Base-by-base conservation (phyloP, 192 early-diverging fungal species). In the Phlyctochytrium planicorne region DNA sequence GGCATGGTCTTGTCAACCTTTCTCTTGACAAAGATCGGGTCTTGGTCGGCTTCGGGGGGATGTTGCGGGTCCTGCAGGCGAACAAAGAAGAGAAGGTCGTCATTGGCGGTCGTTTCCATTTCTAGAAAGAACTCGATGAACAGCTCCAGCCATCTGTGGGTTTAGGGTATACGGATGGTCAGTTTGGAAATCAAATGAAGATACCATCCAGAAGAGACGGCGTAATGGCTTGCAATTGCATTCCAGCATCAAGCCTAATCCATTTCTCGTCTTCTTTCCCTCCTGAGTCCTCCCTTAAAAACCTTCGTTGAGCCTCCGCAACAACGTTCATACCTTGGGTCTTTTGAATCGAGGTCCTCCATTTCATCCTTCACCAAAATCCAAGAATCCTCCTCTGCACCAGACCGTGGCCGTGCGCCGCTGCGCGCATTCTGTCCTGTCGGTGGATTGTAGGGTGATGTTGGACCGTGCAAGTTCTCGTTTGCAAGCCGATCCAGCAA, bases 71-170 rank as follows among this genome's bases (percentile, higher is more conserved):
- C 59, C 50, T 62, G 71, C 52, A 79, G 77, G 30, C 89, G 84
- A 34, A 94, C 93, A 80, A 93, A 94, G 64, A 94, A 93, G 47
- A 94, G 79, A 63, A 94, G 80, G 77, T 94, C 93, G 78, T 94
- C 93, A 53, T 91, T 83, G 17, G 62, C 67, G 59, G 82, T 82
- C 56, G 84, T 71, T 56, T 89, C 84, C 52, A 78, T 82, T 55
- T 91, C 90, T 29, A 93, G 63, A 74, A 93, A 94, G 67, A 80
- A 91, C 65, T 92, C 88, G 69, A 87, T 69, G 61, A 89, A 89
- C 33, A 89, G 62, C 34, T 81, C 77, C 25, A 68, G 71, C 88
- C 88, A 89, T 69, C 84, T 84, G 65, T 2, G 12, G 31, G 2
- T 37, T 31, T 6, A 71, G 1, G 30, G 27, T 3, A 29, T 25